Evolutionary conservation across 306 rosid species (phyloP).

Genomic region (Citrullus amarus): DNA sequence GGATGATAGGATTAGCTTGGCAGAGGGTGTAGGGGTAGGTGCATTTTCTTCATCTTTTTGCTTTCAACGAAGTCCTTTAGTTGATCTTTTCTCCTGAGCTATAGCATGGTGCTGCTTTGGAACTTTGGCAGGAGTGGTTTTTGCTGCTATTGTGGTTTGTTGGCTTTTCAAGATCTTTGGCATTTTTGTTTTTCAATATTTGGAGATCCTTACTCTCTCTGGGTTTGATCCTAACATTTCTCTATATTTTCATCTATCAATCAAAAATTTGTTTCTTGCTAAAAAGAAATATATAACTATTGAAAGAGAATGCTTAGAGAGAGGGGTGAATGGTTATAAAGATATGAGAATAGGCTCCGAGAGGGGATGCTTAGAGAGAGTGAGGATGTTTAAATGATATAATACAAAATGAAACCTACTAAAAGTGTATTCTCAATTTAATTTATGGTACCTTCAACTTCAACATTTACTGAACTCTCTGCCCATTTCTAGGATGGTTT

Average conservation of each 20-base stretch:
- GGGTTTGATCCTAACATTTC: too few relatives aligned
- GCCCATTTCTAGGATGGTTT: slow-evolving; percentile 57
- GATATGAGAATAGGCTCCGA: not conserved
- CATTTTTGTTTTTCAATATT: not conserved
- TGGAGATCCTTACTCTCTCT: too few relatives aligned
- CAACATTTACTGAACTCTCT: slow-evolving; percentile 5
- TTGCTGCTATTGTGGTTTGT: not conserved
- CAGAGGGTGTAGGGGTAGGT: not conserved
- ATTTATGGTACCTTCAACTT: not conserved
- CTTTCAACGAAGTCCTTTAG: not conserved
- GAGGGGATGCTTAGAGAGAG: not conserved
- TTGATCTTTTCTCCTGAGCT: not conserved
- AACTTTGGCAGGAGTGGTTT: not conserved
- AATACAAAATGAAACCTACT: not conserved
- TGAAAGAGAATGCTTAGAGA: not conserved
- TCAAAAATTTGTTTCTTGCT: too few relatives aligned
- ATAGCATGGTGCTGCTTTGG: not conserved
- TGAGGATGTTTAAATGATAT: not conserved
- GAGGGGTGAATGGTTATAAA: not conserved
- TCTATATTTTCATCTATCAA: too few relatives aligned
- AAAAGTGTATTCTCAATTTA: not conserved
- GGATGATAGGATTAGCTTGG: not conserved
- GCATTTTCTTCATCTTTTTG: not conserved
- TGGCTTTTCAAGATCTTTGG: not conserved
- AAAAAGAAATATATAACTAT: too few relatives aligned